These are phyloP conservation scores for Jimgerdemannia lactiflua DNA, from an alignment of 192 early-diverging fungal species.

Conservation along the genomic window DNA sequence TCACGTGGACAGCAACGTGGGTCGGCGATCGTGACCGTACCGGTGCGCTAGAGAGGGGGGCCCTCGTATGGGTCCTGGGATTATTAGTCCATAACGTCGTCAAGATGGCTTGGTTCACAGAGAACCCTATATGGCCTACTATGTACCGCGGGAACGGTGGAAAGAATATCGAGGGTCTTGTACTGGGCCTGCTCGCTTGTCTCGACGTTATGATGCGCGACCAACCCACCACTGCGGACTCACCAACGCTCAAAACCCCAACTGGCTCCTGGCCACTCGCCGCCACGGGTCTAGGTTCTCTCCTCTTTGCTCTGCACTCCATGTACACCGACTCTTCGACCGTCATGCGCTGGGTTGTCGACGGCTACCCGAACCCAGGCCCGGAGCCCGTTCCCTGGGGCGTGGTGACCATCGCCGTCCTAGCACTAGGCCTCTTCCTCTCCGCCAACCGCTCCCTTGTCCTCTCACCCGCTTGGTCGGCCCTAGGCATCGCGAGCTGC, in stretches of 20 bases:
- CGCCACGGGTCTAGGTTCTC: constrained; percentile 3
- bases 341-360: constrained; percentile 70
- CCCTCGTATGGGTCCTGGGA: constrained; percentile 64
- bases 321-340: constrained; percentile 76
- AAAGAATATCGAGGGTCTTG: constrained; percentile 61
- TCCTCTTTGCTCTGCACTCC: constrained; percentile 72
- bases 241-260: no score
- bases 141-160: constrained; percentile 75
- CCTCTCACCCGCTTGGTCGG: constrained; percentile 55
- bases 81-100: constrained; percentile 64
- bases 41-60: constrained; percentile 58
- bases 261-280: constrained; percentile 5
- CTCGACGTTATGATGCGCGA: constrained; percentile 53
- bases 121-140: constrained; percentile 83
- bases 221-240: neutral
- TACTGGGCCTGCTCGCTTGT: constrained; percentile 58
- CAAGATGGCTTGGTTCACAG: constrained; percentile 73
- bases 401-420: constrained; percentile 53
- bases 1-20: constrained; percentile 57
- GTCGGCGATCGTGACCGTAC: constrained; percentile 48
- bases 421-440: constrained; percentile 53
- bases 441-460: constrained; percentile 43
- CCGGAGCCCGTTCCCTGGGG: constrained; percentile 75
- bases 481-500: constrained; percentile 47
- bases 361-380: constrained; percentile 73